phyloP scores from a whole-genome alignment of 2,329 filamentous ascomycete species.

The Ceratocystis harringtonii region DNA sequence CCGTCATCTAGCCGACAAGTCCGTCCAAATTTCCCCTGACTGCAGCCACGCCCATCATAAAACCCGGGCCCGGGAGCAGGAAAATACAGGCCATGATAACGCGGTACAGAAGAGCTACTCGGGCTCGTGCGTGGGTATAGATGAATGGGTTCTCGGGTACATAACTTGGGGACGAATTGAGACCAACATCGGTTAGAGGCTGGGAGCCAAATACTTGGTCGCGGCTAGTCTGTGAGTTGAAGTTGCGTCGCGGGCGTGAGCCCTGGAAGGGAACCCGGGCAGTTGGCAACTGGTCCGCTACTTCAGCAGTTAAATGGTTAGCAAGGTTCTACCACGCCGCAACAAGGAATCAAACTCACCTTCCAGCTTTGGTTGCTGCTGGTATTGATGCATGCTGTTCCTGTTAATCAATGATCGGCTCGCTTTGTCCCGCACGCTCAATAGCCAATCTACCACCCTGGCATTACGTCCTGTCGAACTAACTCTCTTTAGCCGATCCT shows the following conservation, averaged over 20 bases:
- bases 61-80: slow-evolving; percentile 6
- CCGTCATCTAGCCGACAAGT: slow-evolving; percentile 2
- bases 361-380: background rate
- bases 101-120: slow-evolving; percentile 3
- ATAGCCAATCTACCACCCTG: slow-evolving; percentile 8
- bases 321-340: too few relatives aligned
- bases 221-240: slow-evolving; percentile 6
- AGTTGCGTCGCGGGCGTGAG: background rate
- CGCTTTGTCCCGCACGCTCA: background rate
- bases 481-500: background rate
- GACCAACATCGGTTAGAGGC: slow-evolving; percentile 3
- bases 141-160: slow-evolving; percentile 11
- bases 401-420: background rate
- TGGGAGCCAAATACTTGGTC: slow-evolving; percentile 9
- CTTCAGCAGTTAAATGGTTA: background rate
- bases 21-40: slow-evolving; percentile 8
- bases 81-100: background rate
- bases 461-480: slow-evolving; percentile 3
- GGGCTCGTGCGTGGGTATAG: background rate
- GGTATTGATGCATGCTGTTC: background rate
- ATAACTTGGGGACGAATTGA: background rate
- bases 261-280: background rate
- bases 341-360: background rate
- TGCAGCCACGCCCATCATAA: slow-evolving; percentile 2
- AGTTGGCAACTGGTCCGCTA: background rate